These are phyloP conservation scores for Auriscalpium microsporum DNA, from an alignment of 768 basidiomycete species.

Conservation along the genomic window DNA sequence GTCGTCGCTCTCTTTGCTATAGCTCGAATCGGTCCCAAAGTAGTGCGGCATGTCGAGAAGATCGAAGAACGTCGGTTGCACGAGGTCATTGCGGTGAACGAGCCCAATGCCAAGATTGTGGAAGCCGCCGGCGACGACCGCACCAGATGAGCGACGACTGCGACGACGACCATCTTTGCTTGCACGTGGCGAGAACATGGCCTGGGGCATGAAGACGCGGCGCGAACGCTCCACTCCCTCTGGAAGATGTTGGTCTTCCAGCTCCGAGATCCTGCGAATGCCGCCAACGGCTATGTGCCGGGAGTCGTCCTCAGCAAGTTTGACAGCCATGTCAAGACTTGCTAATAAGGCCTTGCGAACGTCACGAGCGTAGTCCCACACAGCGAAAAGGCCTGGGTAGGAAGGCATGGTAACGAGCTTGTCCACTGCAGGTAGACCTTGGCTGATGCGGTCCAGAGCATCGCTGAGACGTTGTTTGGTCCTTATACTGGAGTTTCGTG, in stretches of 20 bases:
- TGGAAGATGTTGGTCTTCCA: slow-evolving; percentile 75
- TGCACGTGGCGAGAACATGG: slow-evolving; percentile 68
- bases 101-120: slow-evolving; percentile 80
- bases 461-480: slow-evolving; percentile 52
- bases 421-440: slow-evolving; percentile 63
- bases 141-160: slow-evolving; percentile 29
- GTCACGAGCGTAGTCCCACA: slow-evolving; percentile 82
- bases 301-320: slow-evolving; percentile 76
- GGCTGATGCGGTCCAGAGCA: slow-evolving; percentile 70
- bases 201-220: slow-evolving; percentile 91
- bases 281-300: slow-evolving; percentile 54
- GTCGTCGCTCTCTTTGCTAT: slow-evolving; percentile 36
- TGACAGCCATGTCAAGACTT: slow-evolving; percentile 74
- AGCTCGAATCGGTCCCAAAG: slow-evolving; percentile 62
- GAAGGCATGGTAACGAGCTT: slow-evolving; percentile 49
- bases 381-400: slow-evolving; percentile 74
- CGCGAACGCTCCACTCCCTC: slow-evolving; percentile 72
- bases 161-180: slow-evolving; percentile 29
- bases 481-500: slow-evolving; percentile 39
- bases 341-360: slow-evolving; percentile 70
- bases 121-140: slow-evolving; percentile 68
- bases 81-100: slow-evolving; percentile 65
- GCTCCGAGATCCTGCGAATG: slow-evolving; percentile 53
- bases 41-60: slow-evolving; percentile 82
- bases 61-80: slow-evolving; percentile 75